These are phyloP conservation scores for Thelephora terrestris DNA, from an alignment of 1,284 basidiomycete genomes.

Conservation along the genomic window DNA sequence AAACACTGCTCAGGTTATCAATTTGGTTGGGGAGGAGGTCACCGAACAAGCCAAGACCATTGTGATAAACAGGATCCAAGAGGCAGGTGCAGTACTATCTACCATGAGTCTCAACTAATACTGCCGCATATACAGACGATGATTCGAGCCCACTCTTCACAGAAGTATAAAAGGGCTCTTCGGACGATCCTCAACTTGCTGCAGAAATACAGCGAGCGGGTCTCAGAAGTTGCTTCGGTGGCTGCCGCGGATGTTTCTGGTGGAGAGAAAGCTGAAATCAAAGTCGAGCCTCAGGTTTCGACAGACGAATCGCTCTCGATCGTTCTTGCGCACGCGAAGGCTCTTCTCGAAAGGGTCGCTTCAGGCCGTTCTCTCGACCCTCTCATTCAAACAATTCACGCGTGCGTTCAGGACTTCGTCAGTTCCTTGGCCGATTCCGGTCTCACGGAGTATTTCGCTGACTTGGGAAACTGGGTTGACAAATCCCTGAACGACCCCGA, in stretches of 20 bases:
- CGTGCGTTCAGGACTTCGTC: conserved; percentile 17
- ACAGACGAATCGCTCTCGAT: conserved; percentile 22
- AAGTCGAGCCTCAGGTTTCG: conserved; percentile 17
- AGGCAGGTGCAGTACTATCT: conserved; percentile 21
- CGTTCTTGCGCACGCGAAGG: conserved; percentile 24
- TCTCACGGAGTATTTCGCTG: conserved; percentile 22
- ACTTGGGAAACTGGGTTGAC: conserved; percentile 27
- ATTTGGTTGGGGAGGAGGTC: conserved; percentile 10
- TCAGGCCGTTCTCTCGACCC: conserved; percentile 29
- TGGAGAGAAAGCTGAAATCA: conserved; percentile 10
- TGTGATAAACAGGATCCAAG: conserved; percentile 27
- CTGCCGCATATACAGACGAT: conserved; percentile 27
- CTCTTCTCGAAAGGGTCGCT: conserved; percentile 32
- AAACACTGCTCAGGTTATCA: background rate
- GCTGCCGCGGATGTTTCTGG: conserved; percentile 16
- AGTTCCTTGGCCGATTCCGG: conserved; percentile 15
- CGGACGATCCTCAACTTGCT: conserved; percentile 28
- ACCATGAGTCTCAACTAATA: background rate
- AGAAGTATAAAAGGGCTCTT: conserved; percentile 27
- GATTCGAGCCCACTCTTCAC: conserved; percentile 28
- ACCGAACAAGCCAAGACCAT: conserved; percentile 23
- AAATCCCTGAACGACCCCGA: conserved; percentile 25
- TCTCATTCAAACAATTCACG: conserved; percentile 20
- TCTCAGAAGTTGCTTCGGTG: conserved; percentile 5
- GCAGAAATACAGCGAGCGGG: conserved; percentile 25